These are phyloP conservation scores for Aureobasidium sp. DNA, from an alignment of 2,329 filamentous ascomycete genomes.

Conservation along the genomic window DNA sequence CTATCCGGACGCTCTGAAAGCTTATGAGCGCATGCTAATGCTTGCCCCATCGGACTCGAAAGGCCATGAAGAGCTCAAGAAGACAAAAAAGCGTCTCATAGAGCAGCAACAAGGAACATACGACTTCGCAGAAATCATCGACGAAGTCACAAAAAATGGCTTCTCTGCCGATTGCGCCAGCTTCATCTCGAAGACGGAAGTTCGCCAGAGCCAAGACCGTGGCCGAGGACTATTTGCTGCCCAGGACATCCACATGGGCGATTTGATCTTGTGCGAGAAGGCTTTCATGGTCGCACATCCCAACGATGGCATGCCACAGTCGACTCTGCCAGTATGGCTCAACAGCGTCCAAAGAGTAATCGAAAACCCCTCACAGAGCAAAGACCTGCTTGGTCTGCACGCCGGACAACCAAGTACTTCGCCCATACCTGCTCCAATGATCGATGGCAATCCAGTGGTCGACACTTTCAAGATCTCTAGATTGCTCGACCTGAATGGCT, in stretches of 20 bases:
- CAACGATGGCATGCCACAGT: conserved; percentile 17
- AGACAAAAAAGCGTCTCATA: conserved; percentile 17
- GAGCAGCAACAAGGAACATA: conserved; percentile 22
- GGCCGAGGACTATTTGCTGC: conserved; percentile 6
- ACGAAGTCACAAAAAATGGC: background rate
- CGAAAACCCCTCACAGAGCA: conserved; percentile 17
- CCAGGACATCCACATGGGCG: background rate
- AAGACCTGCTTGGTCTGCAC: conserved; percentile 18
- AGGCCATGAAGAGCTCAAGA: conserved; percentile 13
- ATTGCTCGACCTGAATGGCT: background rate
- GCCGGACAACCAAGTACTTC: conserved; percentile 8
- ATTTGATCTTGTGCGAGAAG: conserved; percentile 21
- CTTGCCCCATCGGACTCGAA: conserved; percentile 19
- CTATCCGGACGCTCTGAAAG: conserved; percentile 15
- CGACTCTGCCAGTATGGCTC: conserved; percentile 12
- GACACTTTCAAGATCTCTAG: background rate
- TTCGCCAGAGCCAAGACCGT: background rate
- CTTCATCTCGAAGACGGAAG: conserved; percentile 15
- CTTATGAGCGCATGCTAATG: conserved; percentile 16
- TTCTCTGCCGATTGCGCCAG: conserved; percentile 21
- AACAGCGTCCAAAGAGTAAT: conserved; percentile 20
- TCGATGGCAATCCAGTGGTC: background rate
- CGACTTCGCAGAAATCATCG: conserved; percentile 21
- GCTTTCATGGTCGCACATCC: conserved; percentile 19
- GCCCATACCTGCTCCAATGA: background rate